Evolutionary conservation across 441 rosid genomes (phyloP).

Genomic region (Euphorbia corollata): DNA sequence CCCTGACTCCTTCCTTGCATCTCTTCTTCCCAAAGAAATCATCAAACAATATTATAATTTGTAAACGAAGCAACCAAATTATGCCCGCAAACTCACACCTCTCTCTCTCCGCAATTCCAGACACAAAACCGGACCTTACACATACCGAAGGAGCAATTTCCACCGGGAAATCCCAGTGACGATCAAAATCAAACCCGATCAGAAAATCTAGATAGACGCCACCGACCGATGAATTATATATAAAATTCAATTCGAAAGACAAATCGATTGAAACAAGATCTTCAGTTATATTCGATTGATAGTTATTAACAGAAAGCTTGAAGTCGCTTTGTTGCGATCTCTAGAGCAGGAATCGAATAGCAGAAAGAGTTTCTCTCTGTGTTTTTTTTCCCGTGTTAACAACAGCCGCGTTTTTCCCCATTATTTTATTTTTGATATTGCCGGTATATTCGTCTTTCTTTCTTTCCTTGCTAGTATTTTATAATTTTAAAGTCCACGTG

Average conservation of each 20-base stretch:
- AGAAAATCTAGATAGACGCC: conserved; percentile 25
- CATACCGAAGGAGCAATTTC: conserved; percentile 29
- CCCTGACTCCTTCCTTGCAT: conserved; percentile 61
- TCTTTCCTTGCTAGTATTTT: background rate
- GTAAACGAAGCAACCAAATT: conserved; percentile 11
- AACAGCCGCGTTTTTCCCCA: conserved; percentile 39
- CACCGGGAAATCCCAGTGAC: conserved; percentile 29
- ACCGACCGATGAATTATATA: background rate
- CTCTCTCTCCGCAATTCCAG: conserved; percentile 23
- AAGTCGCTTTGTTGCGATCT: conserved; percentile 35
- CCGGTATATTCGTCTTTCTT: background rate
- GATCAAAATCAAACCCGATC: conserved; percentile 38
- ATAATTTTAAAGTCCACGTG: background rate
- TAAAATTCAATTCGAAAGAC: background rate
- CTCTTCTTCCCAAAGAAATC: conserved; percentile 57
- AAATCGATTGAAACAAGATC: conserved; percentile 9
- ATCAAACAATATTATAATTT: conserved; percentile 27
- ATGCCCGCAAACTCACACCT: conserved; percentile 18
- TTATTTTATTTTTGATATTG: background rate
- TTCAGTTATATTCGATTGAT: background rate
- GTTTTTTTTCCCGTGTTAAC: conserved; percentile 29
- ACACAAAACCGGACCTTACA: conserved; percentile 20
- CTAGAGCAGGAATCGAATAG: conserved; percentile 30
- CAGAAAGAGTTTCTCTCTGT: conserved; percentile 25
- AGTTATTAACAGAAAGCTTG: background rate